Evolutionary conservation across 2,329 filamentous ascomycete genomes (phyloP).

Genomic region (Malbranchea zuffiana): DNA sequence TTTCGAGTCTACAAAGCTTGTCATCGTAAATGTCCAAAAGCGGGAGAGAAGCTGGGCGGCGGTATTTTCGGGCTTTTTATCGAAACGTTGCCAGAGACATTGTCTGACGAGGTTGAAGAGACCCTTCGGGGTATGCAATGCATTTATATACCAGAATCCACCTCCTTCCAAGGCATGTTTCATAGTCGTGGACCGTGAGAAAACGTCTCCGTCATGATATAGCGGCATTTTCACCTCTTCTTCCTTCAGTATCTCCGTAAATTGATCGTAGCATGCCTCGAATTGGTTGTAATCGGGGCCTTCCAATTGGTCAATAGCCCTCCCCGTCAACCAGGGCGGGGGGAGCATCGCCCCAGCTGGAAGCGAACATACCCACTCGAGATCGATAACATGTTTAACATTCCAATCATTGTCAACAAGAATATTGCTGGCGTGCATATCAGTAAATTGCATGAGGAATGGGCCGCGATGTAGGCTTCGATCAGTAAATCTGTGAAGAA

Average conservation of each 20-base stretch:
- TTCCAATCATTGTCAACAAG: constrained; percentile 23
- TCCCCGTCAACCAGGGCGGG: constrained; percentile 20
- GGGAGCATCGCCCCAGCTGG: constrained; percentile 21
- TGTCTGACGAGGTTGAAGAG: constrained; percentile 9
- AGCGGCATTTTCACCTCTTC: constrained; percentile 4
- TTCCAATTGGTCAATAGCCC: constrained; percentile 3
- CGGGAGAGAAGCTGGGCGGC: background rate
- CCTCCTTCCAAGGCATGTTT: constrained; percentile 3
- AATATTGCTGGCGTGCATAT: constrained; percentile 24
- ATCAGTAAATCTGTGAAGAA: constrained; percentile 20
- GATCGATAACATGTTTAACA: constrained; percentile 26
- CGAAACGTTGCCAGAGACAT: constrained; percentile 4
- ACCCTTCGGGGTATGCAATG: constrained; percentile 8
- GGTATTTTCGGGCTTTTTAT: background rate
- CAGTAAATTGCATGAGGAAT: constrained; percentile 27
- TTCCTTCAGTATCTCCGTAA: constrained; percentile 10
- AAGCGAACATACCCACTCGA: constrained; percentile 27
- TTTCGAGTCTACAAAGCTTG: constrained; percentile 12
- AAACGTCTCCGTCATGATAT: background rate
- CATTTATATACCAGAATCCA: constrained; percentile 11
- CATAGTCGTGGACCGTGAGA: constrained; percentile 1
- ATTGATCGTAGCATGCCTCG: constrained; percentile 7
- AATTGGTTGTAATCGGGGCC: constrained; percentile 2
- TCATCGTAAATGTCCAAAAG: constrained; percentile 12
- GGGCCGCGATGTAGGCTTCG: constrained; percentile 24